A percentile compares a stretch with the other conserved stretches of the same genome.
phyloP scores from a whole-genome alignment of 2,329 filamentous ascomycete species.

The Stagonosporopsis chrysanthemi region DNA sequence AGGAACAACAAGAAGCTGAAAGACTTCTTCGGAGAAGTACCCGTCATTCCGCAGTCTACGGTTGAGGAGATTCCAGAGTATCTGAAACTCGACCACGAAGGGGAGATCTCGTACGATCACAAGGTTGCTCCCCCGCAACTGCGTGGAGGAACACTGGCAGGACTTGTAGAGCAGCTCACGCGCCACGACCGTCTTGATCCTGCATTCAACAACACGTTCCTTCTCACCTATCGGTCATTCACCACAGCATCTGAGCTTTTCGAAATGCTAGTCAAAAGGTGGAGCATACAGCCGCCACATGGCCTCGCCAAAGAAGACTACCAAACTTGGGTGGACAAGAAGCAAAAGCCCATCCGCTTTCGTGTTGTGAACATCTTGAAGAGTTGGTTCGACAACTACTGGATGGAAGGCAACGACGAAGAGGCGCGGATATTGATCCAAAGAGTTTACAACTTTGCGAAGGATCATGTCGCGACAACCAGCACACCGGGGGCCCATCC shows the following conservation, averaged over 20 bases:
- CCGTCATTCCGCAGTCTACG: slow-evolving; percentile 54
- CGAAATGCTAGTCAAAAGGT: slow-evolving; percentile 88
- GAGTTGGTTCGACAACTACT: slow-evolving; percentile 98
- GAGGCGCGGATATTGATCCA: slow-evolving; percentile 85
- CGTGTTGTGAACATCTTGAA: slow-evolving; percentile 97
- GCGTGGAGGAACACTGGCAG: slow-evolving; percentile 87
- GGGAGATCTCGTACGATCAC: slow-evolving; percentile 86
- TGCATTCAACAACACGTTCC: slow-evolving; percentile 96
- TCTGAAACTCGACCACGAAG: slow-evolving; percentile 84
- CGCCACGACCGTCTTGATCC: slow-evolving; percentile 95
- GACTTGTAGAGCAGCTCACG: slow-evolving; percentile 92
- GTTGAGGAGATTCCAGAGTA: slow-evolving; percentile 84
- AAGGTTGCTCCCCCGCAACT: slow-evolving; percentile 79
- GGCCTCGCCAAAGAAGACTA: slow-evolving; percentile 78
- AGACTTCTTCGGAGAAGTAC: slow-evolving; percentile 61
- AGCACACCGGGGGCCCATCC: slow-evolving; percentile 89
- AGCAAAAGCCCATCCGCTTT: slow-evolving; percentile 95
- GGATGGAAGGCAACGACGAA: slow-evolving; percentile 94
- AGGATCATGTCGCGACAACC: slow-evolving; percentile 89
- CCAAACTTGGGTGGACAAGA: slow-evolving; percentile 88
- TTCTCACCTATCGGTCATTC: slow-evolving; percentile 95
- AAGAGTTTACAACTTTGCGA: slow-evolving; percentile 88
- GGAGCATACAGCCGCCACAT: slow-evolving; percentile 89
- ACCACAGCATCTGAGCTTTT: slow-evolving; percentile 90
- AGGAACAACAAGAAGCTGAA: slow-evolving; percentile 58